Conservation (phyloP, 2,329 filamentous ascomycete genomes). For the Neospermospora avenae region DNA sequence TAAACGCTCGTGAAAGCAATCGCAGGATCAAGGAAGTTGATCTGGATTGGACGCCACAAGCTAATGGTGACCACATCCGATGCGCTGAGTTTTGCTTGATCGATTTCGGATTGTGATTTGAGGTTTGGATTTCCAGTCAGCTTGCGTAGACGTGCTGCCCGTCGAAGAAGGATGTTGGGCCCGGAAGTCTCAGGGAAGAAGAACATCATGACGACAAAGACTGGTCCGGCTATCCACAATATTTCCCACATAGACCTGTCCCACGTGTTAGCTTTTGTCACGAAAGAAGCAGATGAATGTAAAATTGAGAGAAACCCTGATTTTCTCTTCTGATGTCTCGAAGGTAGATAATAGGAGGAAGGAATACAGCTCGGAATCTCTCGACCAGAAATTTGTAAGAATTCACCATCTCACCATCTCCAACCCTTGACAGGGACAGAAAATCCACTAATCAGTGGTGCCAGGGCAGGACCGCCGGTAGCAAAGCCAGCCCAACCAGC, state of each 20-base stretch:
- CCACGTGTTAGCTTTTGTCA: neutral
- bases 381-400: neutral
- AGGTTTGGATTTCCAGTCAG: constrained; percentile 51
- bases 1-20: constrained; percentile 59
- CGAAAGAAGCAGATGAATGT: neutral
- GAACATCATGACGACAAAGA: constrained; percentile 55
- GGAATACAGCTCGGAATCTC: too few relatives aligned
- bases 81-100: constrained; percentile 48
- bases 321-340: too few relatives aligned
- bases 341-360: too few relatives aligned
- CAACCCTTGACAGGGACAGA: constrained; percentile 52
- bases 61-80: constrained; percentile 45
- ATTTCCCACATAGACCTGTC: constrained; percentile 46
- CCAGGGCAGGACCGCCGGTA: constrained; percentile 47
- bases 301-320: too few relatives aligned
- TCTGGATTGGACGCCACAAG: constrained; percentile 55
- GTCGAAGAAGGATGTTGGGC: constrained; percentile 55
- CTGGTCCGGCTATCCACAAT: constrained; percentile 54
- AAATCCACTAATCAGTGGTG: constrained; percentile 57
- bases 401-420: constrained; percentile 46
- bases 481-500: neutral
- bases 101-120: constrained; percentile 60
- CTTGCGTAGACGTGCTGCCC: constrained; percentile 55
- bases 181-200: constrained; percentile 60
- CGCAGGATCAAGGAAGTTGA: constrained; percentile 57